Evolutionary conservation across 495 filamentous ascomycete genomes (phyloP).

Genomic region (Trichoderma virens): DNA sequence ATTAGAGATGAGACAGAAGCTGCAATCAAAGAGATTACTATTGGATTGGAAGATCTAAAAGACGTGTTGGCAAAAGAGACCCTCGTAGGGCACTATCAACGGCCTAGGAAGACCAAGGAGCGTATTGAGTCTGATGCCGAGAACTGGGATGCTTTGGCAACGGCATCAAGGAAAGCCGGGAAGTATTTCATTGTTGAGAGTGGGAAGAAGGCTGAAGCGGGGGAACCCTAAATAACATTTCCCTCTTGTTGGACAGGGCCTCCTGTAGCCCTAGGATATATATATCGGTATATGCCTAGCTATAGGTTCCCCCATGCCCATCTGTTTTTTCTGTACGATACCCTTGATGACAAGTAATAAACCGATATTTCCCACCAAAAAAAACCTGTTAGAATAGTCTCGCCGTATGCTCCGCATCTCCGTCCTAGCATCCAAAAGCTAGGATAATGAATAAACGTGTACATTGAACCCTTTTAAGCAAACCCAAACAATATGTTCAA

Average conservation of each 20-base stretch:
- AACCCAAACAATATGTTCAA: background rate
- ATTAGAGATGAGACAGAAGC: slow-evolving; percentile 72
- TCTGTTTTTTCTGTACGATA: background rate
- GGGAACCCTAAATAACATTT: background rate
- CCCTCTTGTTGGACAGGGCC: background rate
- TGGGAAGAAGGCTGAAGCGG: slow-evolving; percentile 19
- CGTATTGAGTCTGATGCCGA: slow-evolving; percentile 26
- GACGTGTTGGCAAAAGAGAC: slow-evolving; percentile 35
- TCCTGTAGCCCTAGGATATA: background rate
- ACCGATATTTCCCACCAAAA: background rate
- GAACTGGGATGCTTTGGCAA: slow-evolving; percentile 62
- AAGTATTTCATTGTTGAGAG: slow-evolving; percentile 77
- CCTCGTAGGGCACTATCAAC: slow-evolving; percentile 31
- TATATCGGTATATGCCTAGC: background rate
- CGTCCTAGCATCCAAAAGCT: background rate
- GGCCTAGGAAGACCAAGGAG: slow-evolving; percentile 33
- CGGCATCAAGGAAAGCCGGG: slow-evolving; percentile 58
- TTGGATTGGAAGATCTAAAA: slow-evolving; percentile 31
- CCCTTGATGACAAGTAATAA: slow-evolving; percentile 2
- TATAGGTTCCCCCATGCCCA: background rate
- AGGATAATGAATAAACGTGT: too few relatives aligned
- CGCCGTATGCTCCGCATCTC: background rate
- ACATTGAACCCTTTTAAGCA: background rate
- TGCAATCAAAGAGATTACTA: slow-evolving; percentile 33
- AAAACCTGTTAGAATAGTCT: background rate